Conservation (phyloP, 2,329 filamentous ascomycete species). For the Fusarium multiceps region DNA sequence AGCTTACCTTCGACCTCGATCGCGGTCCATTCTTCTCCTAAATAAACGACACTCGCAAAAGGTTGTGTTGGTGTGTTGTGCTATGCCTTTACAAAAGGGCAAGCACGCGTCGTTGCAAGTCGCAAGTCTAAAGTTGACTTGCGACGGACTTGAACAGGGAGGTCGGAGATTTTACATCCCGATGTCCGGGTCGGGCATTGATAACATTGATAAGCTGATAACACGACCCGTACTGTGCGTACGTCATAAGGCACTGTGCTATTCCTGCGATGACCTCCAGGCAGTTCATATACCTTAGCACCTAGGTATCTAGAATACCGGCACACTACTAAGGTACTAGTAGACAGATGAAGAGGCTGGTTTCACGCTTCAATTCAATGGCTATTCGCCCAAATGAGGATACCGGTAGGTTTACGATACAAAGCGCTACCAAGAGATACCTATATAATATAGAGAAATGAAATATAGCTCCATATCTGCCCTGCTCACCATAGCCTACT, state of each 20-base stretch:
- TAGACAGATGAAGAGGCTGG: not conserved
- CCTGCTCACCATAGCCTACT: slow-evolving; percentile 3
- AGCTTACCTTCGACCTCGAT: slow-evolving; percentile 54
- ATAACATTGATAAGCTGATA: slow-evolving; percentile 29
- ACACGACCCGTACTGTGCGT: slow-evolving; percentile 10
- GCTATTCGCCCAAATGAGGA: not conserved
- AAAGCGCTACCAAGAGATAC: not conserved
- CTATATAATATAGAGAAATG: slow-evolving; percentile 12
- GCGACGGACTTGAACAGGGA: slow-evolving; percentile 6
- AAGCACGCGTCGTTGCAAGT: slow-evolving; percentile 41
- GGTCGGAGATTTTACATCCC: slow-evolving; percentile 42
- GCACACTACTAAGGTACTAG: not conserved
- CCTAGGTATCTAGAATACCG: not conserved
- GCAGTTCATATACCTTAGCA: not conserved
- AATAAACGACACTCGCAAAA: slow-evolving; percentile 8
- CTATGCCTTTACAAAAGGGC: slow-evolving; percentile 29
- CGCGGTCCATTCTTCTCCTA: slow-evolving; percentile 50
- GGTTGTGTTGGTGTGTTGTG: slow-evolving; percentile 9
- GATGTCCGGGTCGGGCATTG: slow-evolving; percentile 23
- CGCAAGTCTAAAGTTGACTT: slow-evolving; percentile 18
- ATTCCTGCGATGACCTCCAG: not conserved
- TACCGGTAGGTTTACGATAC: not conserved
- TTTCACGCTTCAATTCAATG: too few species aligned
- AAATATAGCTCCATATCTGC: not conserved
- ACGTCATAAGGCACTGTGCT: not conserved